Percentiles rank a stretch among this genome's conserved stretches.
Conservation (phyloP, 495 filamentous ascomycete genomes). For the Haplographium delicatum region DNA sequence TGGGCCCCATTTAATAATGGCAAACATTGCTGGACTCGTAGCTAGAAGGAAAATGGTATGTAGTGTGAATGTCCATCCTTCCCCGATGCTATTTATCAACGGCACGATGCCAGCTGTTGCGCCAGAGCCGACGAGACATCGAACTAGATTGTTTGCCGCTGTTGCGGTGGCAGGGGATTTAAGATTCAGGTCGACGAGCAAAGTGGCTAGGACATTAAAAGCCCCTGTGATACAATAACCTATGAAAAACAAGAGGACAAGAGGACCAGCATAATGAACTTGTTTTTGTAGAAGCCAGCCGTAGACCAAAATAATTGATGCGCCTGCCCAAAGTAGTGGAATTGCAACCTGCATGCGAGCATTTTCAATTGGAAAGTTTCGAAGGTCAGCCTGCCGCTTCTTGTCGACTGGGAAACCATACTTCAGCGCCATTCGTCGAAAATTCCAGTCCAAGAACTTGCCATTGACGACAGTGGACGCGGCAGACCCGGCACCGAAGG, state of each 20-base stretch:
- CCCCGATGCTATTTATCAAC: background rate
- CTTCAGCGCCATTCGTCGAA: conserved; percentile 29
- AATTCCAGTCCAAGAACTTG: background rate
- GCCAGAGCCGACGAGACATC: background rate
- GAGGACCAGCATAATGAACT: conserved; percentile 1
- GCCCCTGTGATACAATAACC: conserved; percentile 28
- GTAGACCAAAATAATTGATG: conserved; percentile 1
- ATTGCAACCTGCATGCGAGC: conserved; percentile 50
- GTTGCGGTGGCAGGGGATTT: conserved; percentile 15
- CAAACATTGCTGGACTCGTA: background rate
- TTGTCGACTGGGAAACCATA: conserved; percentile 35
- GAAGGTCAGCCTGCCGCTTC: conserved; percentile 43
- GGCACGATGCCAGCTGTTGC: background rate
- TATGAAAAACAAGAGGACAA: conserved; percentile 6
- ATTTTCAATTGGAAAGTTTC: conserved; percentile 54
- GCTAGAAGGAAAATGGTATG: conserved; percentile 30
- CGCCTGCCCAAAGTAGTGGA: conserved; percentile 35
- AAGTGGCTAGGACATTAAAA: conserved; percentile 13
- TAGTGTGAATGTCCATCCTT: conserved; percentile 44
- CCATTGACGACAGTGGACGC: conserved; percentile 43
- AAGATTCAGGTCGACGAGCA: conserved; percentile 30
- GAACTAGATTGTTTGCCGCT: conserved; percentile 7
- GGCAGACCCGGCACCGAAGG: conserved; percentile 56
- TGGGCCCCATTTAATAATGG: conserved; percentile 34
- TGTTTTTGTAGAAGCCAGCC: conserved; percentile 5